Base-by-base conservation (phyloP, 345 rosid genomes). In the Lepidium didymum region DNA sequence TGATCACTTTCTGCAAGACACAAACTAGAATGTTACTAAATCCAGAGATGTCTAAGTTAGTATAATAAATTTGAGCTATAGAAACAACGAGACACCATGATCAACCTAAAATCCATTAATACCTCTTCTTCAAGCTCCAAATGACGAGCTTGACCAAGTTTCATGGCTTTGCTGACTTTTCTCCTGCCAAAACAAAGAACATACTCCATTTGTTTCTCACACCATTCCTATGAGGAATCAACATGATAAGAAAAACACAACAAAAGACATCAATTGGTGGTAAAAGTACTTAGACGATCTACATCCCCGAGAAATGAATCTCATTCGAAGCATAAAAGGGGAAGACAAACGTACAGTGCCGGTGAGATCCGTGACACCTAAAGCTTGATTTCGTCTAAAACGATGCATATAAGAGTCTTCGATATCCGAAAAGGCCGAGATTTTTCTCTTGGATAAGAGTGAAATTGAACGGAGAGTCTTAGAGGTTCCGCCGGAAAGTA, bases 191-290 rank as follows among this genome's bases (percentile, higher is more conserved):
- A 59, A 35, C 46, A 76, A 53, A 92, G 87, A 67, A 5, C 34
- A 78, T 72, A 81, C 82, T 92, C 90, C 89, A 80, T 82, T 75
- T 85, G 82, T 67, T 89, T 92, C 72, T 87, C 92, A 56, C 98
- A 92, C 98, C 98, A 92, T 77, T 92, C 96, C 96, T 92, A 67
- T 4, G 21, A 19, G 21, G 21, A 19, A 19, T 7, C 50, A 31
- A 11, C 11, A 15, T 23, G 27, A 23, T 1, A 36, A 10, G 8
- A 5, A 6, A 16, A 35, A 21, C 21, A 23, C 13, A 4, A n/a
- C 35, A 67, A 60, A 4, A 34, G 7, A 67, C 23, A 67, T 49
- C 60, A 60, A 50, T 35, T 46, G 5, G 21, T 40, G 19, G 23
- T 4, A 51, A 10, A 21, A 1, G 9, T 27, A 6, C 29, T 66